A percentile compares a stretch with the other conserved stretches of the same genome.
Conservation (phyloP, 805 yeast genomes). For the Phaffomyces antillensis region DNA sequence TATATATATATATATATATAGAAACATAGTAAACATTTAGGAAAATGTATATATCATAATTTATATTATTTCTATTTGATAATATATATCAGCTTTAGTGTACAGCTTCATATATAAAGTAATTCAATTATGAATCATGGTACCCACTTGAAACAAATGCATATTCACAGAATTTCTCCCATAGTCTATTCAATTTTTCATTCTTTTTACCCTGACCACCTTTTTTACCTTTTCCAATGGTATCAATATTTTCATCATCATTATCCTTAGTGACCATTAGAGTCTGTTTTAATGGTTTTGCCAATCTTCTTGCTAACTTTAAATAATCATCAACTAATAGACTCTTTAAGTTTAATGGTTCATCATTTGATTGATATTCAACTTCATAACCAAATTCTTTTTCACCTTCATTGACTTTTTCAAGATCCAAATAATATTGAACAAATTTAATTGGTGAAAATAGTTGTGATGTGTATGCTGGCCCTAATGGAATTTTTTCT, state of each 20-base stretch:
- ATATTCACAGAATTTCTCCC: too few species aligned
- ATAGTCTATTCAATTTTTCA: too few species aligned
- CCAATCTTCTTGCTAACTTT: slow-evolving; percentile 45
- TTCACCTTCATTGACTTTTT: slow-evolving; percentile 34
- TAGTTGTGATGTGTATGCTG: slow-evolving; percentile 64
- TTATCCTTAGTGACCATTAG: slow-evolving; percentile 6
- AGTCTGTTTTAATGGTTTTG: slow-evolving; percentile 29
- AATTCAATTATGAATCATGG: neutral
- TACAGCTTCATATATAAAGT: too few species aligned
- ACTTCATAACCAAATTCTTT: slow-evolving; percentile 49
- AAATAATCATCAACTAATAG: slow-evolving; percentile 61
- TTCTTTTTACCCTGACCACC: too few species aligned
- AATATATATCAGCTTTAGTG: too few species aligned
- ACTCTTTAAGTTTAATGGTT: slow-evolving; percentile 44
- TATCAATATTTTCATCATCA: neutral
- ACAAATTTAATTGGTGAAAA: slow-evolving; percentile 68
- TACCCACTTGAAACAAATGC: neutral
- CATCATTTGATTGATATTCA: slow-evolving; percentile 65
- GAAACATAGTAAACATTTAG: too few species aligned
- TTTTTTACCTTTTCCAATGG: too few species aligned
- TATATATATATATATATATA: too few species aligned
- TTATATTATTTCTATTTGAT: too few species aligned
- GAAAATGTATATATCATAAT: too few species aligned
- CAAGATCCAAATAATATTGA: slow-evolving; percentile 68
- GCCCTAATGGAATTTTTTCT: slow-evolving; percentile 48